Evolutionary conservation across 2,329 filamentous ascomycete species (phyloP).

Genomic region (Fusarium humuli): DNA sequence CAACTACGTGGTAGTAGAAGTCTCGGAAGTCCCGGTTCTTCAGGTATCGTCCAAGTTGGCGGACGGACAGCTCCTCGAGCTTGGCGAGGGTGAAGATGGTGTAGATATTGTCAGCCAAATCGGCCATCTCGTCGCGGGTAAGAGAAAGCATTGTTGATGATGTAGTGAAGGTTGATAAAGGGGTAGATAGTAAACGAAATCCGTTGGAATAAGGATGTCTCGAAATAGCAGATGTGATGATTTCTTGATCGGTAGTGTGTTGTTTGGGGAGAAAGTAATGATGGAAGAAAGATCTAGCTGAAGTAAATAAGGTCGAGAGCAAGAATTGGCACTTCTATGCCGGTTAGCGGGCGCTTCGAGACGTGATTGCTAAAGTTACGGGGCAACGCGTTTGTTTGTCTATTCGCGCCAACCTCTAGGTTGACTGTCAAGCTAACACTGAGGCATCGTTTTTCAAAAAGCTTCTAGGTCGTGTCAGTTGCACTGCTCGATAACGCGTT

Average conservation of each 20-base stretch:
- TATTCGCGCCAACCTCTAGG: neutral
- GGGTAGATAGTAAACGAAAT: neutral
- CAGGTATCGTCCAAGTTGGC: neutral
- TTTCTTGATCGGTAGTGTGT: neutral
- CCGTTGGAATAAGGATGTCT: neutral
- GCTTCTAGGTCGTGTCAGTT: neutral
- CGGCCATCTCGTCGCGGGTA: neutral
- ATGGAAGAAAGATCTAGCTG: neutral
- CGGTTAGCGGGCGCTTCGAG: neutral
- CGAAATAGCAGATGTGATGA: neutral
- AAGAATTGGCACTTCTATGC: neutral
- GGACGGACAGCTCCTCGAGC: neutral
- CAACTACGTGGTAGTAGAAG: neutral
- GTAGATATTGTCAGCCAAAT: neutral
- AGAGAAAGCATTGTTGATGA: neutral
- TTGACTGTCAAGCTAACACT: neutral
- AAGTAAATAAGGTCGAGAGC: neutral
- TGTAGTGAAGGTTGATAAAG: neutral
- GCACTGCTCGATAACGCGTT: fast-evolving
- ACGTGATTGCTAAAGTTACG: neutral
- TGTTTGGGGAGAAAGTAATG: neutral
- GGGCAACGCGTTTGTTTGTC: neutral
- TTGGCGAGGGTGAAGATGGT: neutral
- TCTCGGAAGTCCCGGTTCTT: neutral
- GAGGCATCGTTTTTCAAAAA: fast-evolving